Evolutionary conservation across 2,329 filamentous ascomycete genomes (phyloP).

Genomic region (Botrytis medusae): DNA sequence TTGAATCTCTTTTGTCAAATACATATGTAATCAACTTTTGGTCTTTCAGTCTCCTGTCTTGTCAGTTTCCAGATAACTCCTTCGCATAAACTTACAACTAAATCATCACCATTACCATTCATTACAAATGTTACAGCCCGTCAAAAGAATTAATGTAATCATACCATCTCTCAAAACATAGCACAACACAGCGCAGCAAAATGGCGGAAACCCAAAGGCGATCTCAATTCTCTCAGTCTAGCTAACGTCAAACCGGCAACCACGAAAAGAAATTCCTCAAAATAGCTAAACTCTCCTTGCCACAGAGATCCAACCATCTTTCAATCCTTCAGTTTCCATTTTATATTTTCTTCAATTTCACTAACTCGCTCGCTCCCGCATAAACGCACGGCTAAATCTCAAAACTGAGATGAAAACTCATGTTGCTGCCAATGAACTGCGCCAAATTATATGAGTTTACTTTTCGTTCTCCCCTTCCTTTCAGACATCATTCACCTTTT

Average conservation of each 20-base stretch:
- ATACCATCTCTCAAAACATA: not conserved
- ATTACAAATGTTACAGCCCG: not conserved
- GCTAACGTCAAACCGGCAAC: not conserved
- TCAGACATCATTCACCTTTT: not conserved
- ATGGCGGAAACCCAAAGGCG: not conserved
- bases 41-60: not conserved
- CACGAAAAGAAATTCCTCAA: slow-evolving; percentile 3
- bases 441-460: not conserved
- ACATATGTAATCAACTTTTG: not conserved
- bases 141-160: not conserved
- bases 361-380: not conserved
- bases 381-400: not conserved
- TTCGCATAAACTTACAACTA: not conserved
- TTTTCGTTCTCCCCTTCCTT: not conserved
- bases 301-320: not conserved
- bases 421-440: not conserved
- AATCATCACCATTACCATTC: not conserved
- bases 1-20: not conserved
- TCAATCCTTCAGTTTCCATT: not conserved
- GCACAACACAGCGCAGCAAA: not conserved
- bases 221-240: not conserved
- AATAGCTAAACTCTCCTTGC: not conserved
- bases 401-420: not conserved
- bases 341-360: not conserved
- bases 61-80: not conserved